Conservation (phyloP, 2,329 filamentous ascomycete species). For the Macrophomina phaseolina region DNA sequence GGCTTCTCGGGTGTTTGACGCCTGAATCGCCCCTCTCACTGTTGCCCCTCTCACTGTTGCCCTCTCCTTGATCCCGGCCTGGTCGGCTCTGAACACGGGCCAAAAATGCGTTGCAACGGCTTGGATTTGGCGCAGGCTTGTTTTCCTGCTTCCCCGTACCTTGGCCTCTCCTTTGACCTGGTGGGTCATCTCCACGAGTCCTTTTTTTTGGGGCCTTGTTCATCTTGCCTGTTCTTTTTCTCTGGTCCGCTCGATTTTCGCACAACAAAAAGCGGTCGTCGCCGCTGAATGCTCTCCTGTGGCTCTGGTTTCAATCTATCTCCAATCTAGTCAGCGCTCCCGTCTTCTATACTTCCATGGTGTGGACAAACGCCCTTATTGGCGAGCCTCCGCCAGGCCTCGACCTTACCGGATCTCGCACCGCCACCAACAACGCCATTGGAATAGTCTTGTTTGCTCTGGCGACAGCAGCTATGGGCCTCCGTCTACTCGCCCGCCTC, state of each 20-base stretch:
- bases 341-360: background rate
- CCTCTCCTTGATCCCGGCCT: background rate
- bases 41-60: background rate
- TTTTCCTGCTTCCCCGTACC: background rate
- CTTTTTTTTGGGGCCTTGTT: too few relatives aligned
- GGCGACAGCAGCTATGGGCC: conserved; percentile 33
- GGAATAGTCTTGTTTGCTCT: conserved; percentile 34
- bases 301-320: background rate
- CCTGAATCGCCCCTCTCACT: background rate
- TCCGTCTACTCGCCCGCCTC: conserved; percentile 33
- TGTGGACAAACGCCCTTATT: conserved; percentile 23
- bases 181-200: background rate
- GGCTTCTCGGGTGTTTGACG: background rate
- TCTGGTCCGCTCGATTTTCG: too few relatives aligned
- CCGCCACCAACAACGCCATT: conserved; percentile 34
- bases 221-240: too few relatives aligned
- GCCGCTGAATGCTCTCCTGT: background rate
- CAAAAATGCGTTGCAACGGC: too few relatives aligned
- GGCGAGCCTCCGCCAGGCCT: conserved; percentile 32
- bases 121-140: too few relatives aligned
- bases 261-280: background rate
- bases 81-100: background rate
- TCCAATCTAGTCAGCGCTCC: background rate
- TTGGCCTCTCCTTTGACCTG: background rate
- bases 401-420: conserved; percentile 34